Conservation (phyloP, 73 alveolate genomes). For the Diophrys sp. region DNA sequence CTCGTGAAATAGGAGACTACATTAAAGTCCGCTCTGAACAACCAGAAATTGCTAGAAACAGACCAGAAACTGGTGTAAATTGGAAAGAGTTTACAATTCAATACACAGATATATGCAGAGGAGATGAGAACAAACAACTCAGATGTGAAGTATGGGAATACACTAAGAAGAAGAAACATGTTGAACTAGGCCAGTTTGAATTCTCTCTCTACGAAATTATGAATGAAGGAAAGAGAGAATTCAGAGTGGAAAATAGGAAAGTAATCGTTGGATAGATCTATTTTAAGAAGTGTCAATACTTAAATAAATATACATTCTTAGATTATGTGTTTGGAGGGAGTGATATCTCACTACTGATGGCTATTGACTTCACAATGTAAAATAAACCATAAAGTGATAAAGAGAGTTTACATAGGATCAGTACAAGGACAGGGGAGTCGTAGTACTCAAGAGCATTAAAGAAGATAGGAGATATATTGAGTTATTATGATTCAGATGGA, state of each 20-base stretch:
- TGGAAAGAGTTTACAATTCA: conserved; percentile 60
- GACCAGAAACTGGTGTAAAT: conserved; percentile 12
- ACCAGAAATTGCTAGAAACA: conserved; percentile 22
- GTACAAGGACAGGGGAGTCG: conserved; percentile 1
- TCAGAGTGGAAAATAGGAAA: conserved; percentile 23
- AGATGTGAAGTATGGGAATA: conserved; percentile 68
- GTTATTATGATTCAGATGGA: conserved; percentile 90
- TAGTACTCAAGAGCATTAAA: conserved; percentile 72
- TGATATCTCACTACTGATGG: conserved; percentile 74
- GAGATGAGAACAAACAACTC: conserved; percentile 65
- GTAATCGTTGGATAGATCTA: conserved; percentile 45
- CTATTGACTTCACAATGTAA: conserved; percentile 93
- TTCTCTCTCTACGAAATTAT: conserved; percentile 34
- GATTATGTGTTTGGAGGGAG: conserved; percentile 94
- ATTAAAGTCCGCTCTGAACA: conserved; percentile 30
- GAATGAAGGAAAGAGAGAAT: conserved; percentile 22
- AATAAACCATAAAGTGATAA: conserved; percentile 73
- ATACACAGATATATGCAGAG: conserved; percentile 64
- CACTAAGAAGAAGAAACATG: conserved; percentile 49
- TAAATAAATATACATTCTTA: conserved; percentile 64
- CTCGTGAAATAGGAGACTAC: conserved; percentile 50
- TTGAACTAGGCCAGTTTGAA: conserved; percentile 42
- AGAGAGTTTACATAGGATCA: conserved; percentile 73
- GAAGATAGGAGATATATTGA: conserved; percentile 80
- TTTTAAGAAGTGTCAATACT: conserved; percentile 20